Conservation (phyloP, 306 rosid genomes). For the Castanea crenata region DNA sequence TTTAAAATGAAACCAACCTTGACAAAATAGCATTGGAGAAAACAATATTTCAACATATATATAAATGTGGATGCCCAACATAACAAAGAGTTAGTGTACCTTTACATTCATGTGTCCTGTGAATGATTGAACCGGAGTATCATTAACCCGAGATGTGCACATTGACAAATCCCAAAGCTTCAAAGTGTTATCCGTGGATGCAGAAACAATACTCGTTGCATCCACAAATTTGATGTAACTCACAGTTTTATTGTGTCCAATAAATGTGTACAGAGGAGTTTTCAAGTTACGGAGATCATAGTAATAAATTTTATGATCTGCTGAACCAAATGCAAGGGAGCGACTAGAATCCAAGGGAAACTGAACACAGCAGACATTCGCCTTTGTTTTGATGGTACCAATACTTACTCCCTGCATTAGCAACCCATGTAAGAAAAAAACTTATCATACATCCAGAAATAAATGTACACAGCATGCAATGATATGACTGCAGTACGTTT, state of each 20-base stretch:
- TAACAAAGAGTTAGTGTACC: conserved; percentile 45
- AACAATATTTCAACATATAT: neutral
- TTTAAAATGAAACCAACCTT: conserved; percentile 13
- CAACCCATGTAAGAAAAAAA: conserved; percentile 77
- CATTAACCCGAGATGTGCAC: conserved; percentile 74
- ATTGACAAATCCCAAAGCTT: conserved; percentile 97
- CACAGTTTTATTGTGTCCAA: conserved; percentile 91
- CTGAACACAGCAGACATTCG: conserved; percentile 96
- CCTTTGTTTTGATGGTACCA: conserved; percentile 91
- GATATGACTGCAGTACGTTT: conserved; percentile 89
- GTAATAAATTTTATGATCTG: conserved; percentile 88
- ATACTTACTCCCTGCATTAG: conserved; percentile 89
- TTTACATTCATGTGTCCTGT: conserved; percentile 87
- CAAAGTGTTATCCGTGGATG: conserved; percentile 87
- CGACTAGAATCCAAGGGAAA: conserved; percentile 80
- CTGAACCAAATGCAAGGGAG: conserved; percentile 91
- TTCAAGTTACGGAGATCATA: conserved; percentile 79
- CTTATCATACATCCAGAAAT: conserved; percentile 67
- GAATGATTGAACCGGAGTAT: conserved; percentile 74
- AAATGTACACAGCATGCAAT: conserved; percentile 50
- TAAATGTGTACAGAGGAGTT: conserved; percentile 74
- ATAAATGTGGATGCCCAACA: neutral
- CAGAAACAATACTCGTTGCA: conserved; percentile 60
- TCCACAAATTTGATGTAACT: conserved; percentile 88
- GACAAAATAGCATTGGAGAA: neutral